Conservation (phyloP, 352 stramenopile species). For the Elongisporangium undulatum region DNA sequence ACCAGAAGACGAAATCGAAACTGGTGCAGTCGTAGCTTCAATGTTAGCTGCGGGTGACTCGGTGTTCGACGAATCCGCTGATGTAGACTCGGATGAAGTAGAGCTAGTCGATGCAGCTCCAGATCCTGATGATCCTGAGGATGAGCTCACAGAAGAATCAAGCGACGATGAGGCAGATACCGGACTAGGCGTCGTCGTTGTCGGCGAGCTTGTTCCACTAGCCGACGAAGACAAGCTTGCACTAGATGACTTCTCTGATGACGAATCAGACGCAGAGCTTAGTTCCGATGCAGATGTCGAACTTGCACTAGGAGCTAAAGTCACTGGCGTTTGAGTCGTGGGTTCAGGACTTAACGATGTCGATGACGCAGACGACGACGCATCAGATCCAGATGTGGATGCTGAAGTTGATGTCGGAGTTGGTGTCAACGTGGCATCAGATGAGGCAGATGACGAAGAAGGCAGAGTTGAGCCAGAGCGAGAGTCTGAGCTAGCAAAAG, state of each 20-base stretch:
- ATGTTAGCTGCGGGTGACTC: not conserved
- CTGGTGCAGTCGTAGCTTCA: not conserved
- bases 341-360: not conserved
- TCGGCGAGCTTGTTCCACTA: not conserved
- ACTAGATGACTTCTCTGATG: not conserved
- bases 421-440: too few relatives aligned
- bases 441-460: too few relatives aligned
- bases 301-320: not conserved
- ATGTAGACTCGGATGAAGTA: not conserved
- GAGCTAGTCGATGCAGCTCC: not conserved
- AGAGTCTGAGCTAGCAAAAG: too few relatives aligned
- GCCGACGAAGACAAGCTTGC: not conserved
- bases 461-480: too few relatives aligned
- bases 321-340: not conserved
- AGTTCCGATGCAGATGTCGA: not conserved
- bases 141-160: not conserved
- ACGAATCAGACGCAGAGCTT: not conserved
- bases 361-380: not conserved
- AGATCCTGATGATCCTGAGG: not conserved
- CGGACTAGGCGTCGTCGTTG: not conserved
- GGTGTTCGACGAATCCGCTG: not conserved
- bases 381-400: not conserved
- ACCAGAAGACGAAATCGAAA: not conserved
- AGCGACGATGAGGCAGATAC: not conserved
- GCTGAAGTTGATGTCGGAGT: too few relatives aligned